A percentile compares a stretch with the other conserved stretches of the same genome.
Conservation (phyloP, 73 alveolate genomes). For the Stentor coeruleus region DNA sequence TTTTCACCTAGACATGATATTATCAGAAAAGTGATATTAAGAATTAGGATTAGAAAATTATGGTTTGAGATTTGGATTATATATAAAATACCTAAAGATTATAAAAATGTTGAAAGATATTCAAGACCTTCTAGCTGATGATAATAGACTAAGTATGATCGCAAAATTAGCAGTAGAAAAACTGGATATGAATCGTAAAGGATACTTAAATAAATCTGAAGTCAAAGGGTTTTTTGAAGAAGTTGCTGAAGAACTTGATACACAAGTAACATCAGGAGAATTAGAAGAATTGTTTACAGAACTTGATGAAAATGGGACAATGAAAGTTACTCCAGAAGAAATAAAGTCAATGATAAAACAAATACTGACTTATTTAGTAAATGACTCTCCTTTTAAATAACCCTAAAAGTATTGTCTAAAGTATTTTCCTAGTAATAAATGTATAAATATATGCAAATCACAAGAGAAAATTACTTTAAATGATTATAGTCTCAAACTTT, state of each 20-base stretch:
- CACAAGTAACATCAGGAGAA: not conserved
- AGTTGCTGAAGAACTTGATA: conserved; percentile 15
- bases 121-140: not conserved
- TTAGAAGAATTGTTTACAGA: conserved; percentile 8
- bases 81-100: too few species aligned
- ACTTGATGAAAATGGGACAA: conserved; percentile 8
- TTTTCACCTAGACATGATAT: not conserved
- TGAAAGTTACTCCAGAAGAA: not conserved
- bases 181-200: conserved; percentile 16
- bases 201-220: not conserved
- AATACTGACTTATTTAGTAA: not conserved
- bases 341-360: not conserved
- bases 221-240: not conserved
- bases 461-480: too few species aligned
- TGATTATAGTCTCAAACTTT: too few species aligned
- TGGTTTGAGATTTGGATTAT: not conserved
- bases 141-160: not conserved
- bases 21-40: not conserved
- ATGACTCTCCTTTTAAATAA: too few species aligned
- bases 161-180: not conserved
- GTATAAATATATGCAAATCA: too few species aligned
- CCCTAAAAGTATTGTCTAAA: too few species aligned
- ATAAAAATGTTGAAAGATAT: not conserved
- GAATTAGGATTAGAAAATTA: not conserved
- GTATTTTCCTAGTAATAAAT: too few species aligned